These are phyloP conservation scores for Sporothrix mexicana DNA, from an alignment of 2,329 filamentous ascomycete genomes.

Conservation along the genomic window DNA sequence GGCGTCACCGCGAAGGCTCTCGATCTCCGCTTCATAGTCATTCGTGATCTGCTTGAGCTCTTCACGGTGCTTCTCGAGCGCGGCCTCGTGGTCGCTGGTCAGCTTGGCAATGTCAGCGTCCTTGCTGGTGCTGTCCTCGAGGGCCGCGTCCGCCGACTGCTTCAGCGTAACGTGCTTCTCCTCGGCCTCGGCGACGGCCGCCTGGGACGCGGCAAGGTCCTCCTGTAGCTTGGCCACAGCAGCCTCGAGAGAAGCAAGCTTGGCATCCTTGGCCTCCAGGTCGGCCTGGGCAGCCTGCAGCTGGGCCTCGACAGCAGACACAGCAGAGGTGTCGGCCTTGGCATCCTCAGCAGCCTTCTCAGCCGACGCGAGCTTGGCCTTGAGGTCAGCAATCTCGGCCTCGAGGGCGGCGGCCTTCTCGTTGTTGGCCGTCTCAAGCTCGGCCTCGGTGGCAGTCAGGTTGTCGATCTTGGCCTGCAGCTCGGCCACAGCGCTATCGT, in stretches of 20 bases:
- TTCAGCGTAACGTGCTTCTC: constrained; percentile 40
- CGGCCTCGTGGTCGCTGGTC: constrained; percentile 54
- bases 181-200: constrained; percentile 51
- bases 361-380: constrained; percentile 54
- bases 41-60: constrained; percentile 64
- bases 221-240: constrained; percentile 48
- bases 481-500: constrained; percentile 55
- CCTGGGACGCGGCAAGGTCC: constrained; percentile 47
- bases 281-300: constrained; percentile 55
- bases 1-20: constrained; percentile 66
- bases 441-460: constrained; percentile 54
- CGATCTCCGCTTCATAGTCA: constrained; percentile 70
- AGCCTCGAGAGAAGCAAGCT: constrained; percentile 51
- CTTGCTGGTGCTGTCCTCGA: constrained; percentile 57
- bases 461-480: constrained; percentile 63
- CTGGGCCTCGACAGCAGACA: constrained; percentile 50
- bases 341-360: constrained; percentile 53
- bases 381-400: constrained; percentile 58
- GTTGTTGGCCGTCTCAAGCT: constrained; percentile 53
- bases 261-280: constrained; percentile 52
- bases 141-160: constrained; percentile 44
- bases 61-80: constrained; percentile 58
- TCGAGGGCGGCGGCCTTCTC: constrained; percentile 58
- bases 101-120: constrained; percentile 58
- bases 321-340: constrained; percentile 50